Conservation (phyloP, 1,284 basidiomycete genomes). For the Ustilago trichophora region DNA sequence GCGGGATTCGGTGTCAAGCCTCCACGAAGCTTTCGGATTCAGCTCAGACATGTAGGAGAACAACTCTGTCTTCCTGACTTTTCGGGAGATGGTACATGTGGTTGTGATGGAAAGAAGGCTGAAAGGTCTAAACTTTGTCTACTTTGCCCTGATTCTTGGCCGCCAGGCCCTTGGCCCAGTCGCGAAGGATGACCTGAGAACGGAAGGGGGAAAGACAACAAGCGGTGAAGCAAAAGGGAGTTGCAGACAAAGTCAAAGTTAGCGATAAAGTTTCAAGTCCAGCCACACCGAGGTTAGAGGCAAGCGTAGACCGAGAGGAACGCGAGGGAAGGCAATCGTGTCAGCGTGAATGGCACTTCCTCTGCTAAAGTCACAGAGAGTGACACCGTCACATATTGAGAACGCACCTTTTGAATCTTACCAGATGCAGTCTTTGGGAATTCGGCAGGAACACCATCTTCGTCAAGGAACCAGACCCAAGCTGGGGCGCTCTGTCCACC, state of each 20-base stretch:
- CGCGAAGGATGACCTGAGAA: conserved; percentile 68
- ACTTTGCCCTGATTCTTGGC: conserved; percentile 43
- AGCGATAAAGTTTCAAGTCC: conserved; percentile 5
- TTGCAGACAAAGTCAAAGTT: conserved; percentile 8
- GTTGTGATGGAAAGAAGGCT: not conserved
- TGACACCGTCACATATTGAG: conserved; percentile 5
- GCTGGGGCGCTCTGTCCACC: conserved; percentile 70
- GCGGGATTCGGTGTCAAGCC: too few species aligned
- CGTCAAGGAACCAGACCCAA: conserved; percentile 83
- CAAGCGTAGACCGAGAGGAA: conserved; percentile 12
- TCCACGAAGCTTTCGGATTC: too few species aligned
- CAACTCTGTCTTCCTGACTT: too few species aligned
- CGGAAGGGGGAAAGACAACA: not conserved
- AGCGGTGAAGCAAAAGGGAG: not conserved
- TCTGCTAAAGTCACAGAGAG: conserved; percentile 7
- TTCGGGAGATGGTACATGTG: not conserved
- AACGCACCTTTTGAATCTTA: conserved; percentile 80
- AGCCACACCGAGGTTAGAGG: conserved; percentile 9
- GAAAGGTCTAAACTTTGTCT: conserved; percentile 14
- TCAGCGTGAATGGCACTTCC: too few species aligned
- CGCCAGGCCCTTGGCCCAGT: conserved; percentile 65
- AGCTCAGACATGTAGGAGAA: too few species aligned
- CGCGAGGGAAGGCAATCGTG: conserved; percentile 12
- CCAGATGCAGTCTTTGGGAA: conserved; percentile 87
- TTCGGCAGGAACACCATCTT: conserved; percentile 73